Percentiles rank a stretch among this genome's conserved stretches.
These are phyloP conservation scores for Bacterosira constricta DNA, from an alignment of 108 stramenopile genomes.

Conservation along the genomic window DNA sequence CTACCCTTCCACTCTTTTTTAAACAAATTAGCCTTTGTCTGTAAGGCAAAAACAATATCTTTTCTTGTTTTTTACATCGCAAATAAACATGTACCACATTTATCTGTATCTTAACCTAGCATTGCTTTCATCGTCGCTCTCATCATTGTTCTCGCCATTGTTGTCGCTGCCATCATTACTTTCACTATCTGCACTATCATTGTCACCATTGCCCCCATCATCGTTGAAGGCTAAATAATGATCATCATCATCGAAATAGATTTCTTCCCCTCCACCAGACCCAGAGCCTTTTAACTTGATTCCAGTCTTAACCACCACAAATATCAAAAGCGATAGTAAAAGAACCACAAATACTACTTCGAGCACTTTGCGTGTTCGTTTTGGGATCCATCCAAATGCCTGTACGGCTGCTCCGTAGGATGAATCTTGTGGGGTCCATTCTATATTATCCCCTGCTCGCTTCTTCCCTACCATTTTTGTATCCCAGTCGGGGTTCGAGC, in stretches of 20 bases:
- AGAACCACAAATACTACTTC: slow-evolving; percentile 29
- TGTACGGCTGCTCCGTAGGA: slow-evolving; percentile 47
- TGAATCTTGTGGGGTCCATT: slow-evolving; percentile 49
- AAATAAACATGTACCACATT: too few relatives aligned
- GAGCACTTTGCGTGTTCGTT: slow-evolving; percentile 31
- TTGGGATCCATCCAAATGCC: slow-evolving; percentile 44
- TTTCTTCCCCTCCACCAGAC: background rate
- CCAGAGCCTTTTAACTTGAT: slow-evolving; percentile 6
- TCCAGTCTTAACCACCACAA: slow-evolving; percentile 29
- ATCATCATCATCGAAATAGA: slow-evolving; percentile 5
- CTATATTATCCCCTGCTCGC: slow-evolving; percentile 4
- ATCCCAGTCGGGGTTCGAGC: slow-evolving; percentile 12
- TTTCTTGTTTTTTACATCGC: too few relatives aligned
- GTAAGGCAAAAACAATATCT: too few relatives aligned
- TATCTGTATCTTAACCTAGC: too few relatives aligned
- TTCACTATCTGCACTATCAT: background rate
- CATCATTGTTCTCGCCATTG: too few relatives aligned
- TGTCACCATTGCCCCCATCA: background rate
- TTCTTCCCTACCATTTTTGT: background rate
- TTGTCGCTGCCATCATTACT: too few relatives aligned
- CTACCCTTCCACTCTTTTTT: too few relatives aligned
- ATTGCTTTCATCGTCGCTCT: too few relatives aligned
- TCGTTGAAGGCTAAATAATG: background rate
- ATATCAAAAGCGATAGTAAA: slow-evolving; percentile 20
- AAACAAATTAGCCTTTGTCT: too few relatives aligned